phyloP scores from a whole-genome alignment of 2,329 filamentous ascomycete genomes.

The Fusarium nygamai region DNA sequence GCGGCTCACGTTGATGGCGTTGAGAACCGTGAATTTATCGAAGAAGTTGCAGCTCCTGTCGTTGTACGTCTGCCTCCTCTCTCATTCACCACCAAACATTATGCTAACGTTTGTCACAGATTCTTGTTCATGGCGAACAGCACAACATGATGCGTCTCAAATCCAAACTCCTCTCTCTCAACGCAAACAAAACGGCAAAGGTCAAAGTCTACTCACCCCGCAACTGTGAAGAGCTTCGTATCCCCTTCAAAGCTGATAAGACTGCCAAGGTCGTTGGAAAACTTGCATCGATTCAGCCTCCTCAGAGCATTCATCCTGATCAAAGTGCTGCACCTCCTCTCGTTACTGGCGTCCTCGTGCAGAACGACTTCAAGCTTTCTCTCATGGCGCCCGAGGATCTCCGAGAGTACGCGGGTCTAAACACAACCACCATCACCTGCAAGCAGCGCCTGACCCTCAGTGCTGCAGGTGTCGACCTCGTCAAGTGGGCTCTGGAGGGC shows the following conservation, averaged over 20 bases:
- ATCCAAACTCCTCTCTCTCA: slow-evolving; percentile 92
- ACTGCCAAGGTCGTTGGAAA: slow-evolving; percentile 95
- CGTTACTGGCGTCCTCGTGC: slow-evolving; percentile 90
- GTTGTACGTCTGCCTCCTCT: slow-evolving; percentile 71
- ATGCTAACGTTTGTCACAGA: slow-evolving; percentile 60
- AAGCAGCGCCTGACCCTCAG: slow-evolving; percentile 89
- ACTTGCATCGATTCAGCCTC: slow-evolving; percentile 82
- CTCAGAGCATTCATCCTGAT: slow-evolving; percentile 50
- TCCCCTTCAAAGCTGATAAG: slow-evolving; percentile 96
- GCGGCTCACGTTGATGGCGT: slow-evolving; percentile 96
- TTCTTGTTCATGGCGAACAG: slow-evolving; percentile 95
- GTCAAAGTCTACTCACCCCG: slow-evolving; percentile 93
- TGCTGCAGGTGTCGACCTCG: slow-evolving; percentile 88
- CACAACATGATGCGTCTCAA: slow-evolving; percentile 98
- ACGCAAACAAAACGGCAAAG: slow-evolving; percentile 80
- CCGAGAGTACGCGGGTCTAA: slow-evolving; percentile 95
- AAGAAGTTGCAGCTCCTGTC: slow-evolving; percentile 89
- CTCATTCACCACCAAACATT: not conserved
- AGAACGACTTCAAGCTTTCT: slow-evolving; percentile 97
- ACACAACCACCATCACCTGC: slow-evolving; percentile 92
- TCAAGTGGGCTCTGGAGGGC: slow-evolving; percentile 92
- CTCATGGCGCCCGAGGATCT: slow-evolving; percentile 97
- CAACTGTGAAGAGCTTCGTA: slow-evolving; percentile 94
- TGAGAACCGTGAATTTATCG: slow-evolving; percentile 96
- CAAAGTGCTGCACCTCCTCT: slow-evolving; percentile 57